These are phyloP conservation scores for Papilionanthe hybrid DNA, from an alignment of 116 monocot species.

Conservation along the genomic window DNA sequence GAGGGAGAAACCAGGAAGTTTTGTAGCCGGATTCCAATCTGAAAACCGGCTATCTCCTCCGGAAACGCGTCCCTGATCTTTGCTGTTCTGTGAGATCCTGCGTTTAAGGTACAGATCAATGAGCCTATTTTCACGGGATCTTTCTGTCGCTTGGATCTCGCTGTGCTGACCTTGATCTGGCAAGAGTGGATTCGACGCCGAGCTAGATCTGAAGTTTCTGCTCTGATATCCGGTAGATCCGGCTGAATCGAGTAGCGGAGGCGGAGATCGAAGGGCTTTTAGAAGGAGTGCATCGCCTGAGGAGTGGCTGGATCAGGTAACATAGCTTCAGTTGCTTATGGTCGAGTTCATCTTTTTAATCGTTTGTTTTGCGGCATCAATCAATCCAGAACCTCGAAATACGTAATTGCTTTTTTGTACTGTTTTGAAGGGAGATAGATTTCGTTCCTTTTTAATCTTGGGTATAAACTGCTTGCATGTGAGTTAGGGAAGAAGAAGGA, in stretches of 20 bases:
- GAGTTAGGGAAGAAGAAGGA: background rate
- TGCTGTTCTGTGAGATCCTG: background rate
- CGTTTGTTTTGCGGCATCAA: background rate
- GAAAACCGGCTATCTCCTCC: background rate
- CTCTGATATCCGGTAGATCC: background rate
- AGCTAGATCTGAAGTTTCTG: background rate
- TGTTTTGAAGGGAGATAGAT: background rate
- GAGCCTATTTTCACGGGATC: background rate
- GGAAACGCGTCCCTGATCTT: background rate
- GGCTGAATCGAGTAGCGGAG: background rate
- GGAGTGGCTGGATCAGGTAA: background rate
- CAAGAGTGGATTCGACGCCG: background rate
- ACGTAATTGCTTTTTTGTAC: background rate
- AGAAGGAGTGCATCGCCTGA: background rate
- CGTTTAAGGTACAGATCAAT: background rate
- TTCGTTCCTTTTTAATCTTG: slow-evolving; percentile 1
- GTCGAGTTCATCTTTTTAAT: background rate
- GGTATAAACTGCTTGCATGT: background rate
- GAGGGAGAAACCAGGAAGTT: background rate
- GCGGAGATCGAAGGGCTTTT: background rate
- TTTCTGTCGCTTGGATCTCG: background rate
- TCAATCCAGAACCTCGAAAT: background rate
- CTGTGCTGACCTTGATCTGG: slow-evolving; percentile 1
- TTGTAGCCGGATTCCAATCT: background rate
- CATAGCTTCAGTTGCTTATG: background rate